Base-by-base conservation (phyloP, 345 rosid species). In the Camelina neglecta region DNA sequence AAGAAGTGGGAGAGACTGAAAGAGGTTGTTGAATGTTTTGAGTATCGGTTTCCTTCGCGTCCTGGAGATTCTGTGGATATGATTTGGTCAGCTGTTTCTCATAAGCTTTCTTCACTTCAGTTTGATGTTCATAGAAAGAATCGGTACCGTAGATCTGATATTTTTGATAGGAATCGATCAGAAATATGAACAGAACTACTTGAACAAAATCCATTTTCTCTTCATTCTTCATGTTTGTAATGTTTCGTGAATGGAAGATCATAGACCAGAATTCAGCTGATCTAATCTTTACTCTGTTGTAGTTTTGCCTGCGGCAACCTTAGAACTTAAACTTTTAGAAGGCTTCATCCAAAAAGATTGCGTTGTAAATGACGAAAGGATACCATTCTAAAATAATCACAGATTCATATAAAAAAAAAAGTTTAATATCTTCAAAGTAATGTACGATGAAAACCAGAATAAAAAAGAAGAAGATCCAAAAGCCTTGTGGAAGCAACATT, bases 1-100 rank as follows among this genome's bases (percentile, higher is more conserved):
- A 79, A 69, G 77, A 89, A 87, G 85, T 94, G 97, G 92, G 80
- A 71, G 78, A 86, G 84, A 71, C 65, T 90, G 71, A 90, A 90
- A 78, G 86, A 83, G 67, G 81, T 89, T 51, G 88, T 73, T 18
- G 80, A 15, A 16, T 86, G 81, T 47, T 88, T 86, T 3, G 89
- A 90, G 81, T 94, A 86, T 83, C 85, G 71, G 53, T 89, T 85
- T 74, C 97, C 93, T 53, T 89, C 98, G n/a, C 80, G 50, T 61
- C 67, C 85, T 44, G 86, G 86, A 76, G 98, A 92, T 80, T 90
- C 96, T 8, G 93, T 94, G 53, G 89, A 92, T 76, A 92, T 90
- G 98, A 88, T 92, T 68, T 94, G 98, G 97, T 67, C 81, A 21
- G 93, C 91, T 10, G 84, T 90, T 78, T 83, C 86, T 0, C 86